Evolutionary conservation across 306 rosid species (phyloP).

Genomic region (Trichosanthes truncata): DNA sequence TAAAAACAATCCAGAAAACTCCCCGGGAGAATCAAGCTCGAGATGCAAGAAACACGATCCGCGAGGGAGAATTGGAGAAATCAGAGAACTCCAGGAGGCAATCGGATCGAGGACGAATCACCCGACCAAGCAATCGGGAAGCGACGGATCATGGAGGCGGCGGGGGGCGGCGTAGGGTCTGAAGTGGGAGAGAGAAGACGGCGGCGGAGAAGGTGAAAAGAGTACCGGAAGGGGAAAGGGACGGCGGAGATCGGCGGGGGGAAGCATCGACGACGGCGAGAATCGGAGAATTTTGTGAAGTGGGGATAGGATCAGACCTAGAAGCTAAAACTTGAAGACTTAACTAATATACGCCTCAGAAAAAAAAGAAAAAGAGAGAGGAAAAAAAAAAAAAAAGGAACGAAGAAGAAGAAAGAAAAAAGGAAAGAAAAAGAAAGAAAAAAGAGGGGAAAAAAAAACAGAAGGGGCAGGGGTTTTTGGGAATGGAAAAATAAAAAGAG

Average conservation of each 20-base stretch:
- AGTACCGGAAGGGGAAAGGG: neutral
- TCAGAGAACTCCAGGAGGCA: conserved; percentile 8
- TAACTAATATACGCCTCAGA: conserved; percentile 14
- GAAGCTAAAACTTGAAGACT: neutral
- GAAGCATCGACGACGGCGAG: conserved; percentile 23
- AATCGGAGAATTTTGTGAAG: conserved; percentile 18
- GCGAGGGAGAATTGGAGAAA: neutral
- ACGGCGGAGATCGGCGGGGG: conserved; percentile 24
- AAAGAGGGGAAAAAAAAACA: too few relatives aligned
- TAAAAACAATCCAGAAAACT: neutral
- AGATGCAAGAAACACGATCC: neutral
- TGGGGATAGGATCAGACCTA: conserved; percentile 23
- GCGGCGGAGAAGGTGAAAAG: neutral
- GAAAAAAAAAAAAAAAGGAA: neutral
- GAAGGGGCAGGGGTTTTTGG: neutral
- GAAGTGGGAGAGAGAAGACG: conserved; percentile 1
- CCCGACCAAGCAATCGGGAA: conserved; percentile 20
- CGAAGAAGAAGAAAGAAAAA: neutral
- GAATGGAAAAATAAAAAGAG: neutral
- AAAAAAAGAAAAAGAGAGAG: neutral
- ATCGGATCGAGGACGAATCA: conserved; percentile 25
- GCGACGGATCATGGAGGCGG: neutral
- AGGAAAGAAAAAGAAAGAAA: neutral
- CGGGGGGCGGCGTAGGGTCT: neutral
- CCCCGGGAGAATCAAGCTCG: neutral